phyloP scores from a whole-genome alignment of 495 filamentous ascomycete species.

The Penicillium canariense region DNA sequence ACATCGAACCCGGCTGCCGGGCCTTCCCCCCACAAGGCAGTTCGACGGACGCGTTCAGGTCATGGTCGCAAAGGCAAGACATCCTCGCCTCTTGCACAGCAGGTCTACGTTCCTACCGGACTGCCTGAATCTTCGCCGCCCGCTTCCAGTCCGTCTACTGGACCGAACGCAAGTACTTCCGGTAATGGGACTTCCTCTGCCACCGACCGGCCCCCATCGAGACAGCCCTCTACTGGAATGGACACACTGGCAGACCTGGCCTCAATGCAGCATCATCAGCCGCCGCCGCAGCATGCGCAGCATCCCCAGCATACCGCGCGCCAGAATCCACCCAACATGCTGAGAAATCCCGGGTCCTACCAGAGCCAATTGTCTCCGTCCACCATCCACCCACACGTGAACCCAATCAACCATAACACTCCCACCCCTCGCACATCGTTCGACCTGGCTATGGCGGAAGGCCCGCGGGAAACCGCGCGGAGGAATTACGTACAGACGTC shows the following conservation, averaged over 20 bases:
- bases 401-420: slow-evolving; percentile 49
- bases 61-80: slow-evolving; percentile 34
- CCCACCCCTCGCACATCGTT: slow-evolving; percentile 53
- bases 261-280: slow-evolving; percentile 64
- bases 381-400: slow-evolving; percentile 46
- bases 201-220: slow-evolving; percentile 31
- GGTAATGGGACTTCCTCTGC: slow-evolving; percentile 37
- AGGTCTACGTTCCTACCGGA: slow-evolving; percentile 36
- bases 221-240: slow-evolving; percentile 60
- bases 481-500: slow-evolving; percentile 50
- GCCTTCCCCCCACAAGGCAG: slow-evolving; percentile 34
- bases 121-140: slow-evolving; percentile 37
- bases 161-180: slow-evolving; percentile 24
- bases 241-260: slow-evolving; percentile 65
- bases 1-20: slow-evolving; percentile 28
- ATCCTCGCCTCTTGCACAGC: slow-evolving; percentile 44
- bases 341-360: slow-evolving; percentile 48
- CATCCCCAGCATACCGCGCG: slow-evolving; percentile 17
- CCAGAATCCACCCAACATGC: slow-evolving; percentile 37
- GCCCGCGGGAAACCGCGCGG: slow-evolving; percentile 45
- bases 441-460: slow-evolving; percentile 58
- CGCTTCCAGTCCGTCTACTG: slow-evolving; percentile 21
- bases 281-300: slow-evolving; percentile 17
- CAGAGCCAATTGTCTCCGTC: slow-evolving; percentile 51
- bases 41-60: slow-evolving; percentile 36